phyloP scores from a whole-genome alignment of 768 basidiomycete genomes.

The Tylopilus sp. region DNA sequence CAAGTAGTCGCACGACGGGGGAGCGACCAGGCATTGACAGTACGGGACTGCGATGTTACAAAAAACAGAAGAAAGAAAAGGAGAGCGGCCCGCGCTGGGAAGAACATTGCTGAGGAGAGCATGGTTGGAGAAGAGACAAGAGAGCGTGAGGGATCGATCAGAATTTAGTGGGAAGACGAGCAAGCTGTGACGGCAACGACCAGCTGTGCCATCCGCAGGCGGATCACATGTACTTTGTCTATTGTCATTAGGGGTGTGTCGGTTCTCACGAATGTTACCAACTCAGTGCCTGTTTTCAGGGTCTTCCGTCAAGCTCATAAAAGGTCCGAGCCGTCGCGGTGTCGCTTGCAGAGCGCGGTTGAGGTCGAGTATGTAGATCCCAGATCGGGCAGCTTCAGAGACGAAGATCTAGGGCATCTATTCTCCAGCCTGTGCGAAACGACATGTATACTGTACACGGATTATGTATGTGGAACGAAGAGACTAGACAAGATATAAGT shows the following conservation, averaged over 20 bases:
- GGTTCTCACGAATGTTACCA: too few relatives aligned
- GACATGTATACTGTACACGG: slow-evolving; percentile 21
- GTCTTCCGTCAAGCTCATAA: too few relatives aligned
- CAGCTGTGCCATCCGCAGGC: background rate
- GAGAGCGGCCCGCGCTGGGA: slow-evolving; percentile 18
- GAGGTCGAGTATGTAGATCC: too few relatives aligned
- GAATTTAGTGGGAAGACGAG: background rate
- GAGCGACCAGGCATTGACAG: slow-evolving; percentile 14
- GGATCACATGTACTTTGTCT: too few relatives aligned
- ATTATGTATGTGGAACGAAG: slow-evolving; percentile 11
- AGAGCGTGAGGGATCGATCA: background rate
- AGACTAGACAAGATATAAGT: slow-evolving; percentile 17
- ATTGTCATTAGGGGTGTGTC: too few relatives aligned
- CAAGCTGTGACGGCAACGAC: background rate
- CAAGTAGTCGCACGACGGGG: slow-evolving; percentile 64
- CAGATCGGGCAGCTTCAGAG: too few relatives aligned
- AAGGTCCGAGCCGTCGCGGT: too few relatives aligned
- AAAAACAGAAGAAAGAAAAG: slow-evolving; percentile 9
- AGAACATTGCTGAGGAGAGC: background rate
- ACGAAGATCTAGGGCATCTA: slow-evolving; percentile 6
- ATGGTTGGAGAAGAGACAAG: background rate
- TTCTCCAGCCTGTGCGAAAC: slow-evolving; percentile 7
- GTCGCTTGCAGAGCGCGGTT: too few relatives aligned
- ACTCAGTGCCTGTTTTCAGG: too few relatives aligned
- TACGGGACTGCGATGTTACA: background rate